These are phyloP conservation scores for Melampsora americana DNA, from an alignment of 1,284 basidiomycete species.

Conservation along the genomic window DNA sequence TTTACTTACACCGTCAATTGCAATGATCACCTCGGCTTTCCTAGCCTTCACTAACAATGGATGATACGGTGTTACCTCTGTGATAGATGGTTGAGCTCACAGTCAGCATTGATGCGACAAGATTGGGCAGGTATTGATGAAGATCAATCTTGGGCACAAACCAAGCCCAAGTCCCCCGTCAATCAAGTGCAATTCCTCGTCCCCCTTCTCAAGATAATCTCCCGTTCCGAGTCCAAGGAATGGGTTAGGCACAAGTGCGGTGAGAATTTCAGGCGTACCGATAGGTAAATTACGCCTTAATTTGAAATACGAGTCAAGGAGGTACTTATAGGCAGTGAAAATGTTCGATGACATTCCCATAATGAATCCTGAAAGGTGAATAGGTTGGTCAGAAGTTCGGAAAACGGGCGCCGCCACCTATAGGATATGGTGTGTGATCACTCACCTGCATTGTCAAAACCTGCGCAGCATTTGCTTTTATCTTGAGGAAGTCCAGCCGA, in stretches of 20 bases:
- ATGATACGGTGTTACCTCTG: slow-evolving; percentile 38
- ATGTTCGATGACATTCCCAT: slow-evolving; percentile 39
- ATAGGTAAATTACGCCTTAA: slow-evolving; percentile 8
- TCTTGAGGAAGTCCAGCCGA: slow-evolving; percentile 28
- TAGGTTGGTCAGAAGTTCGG: too few relatives aligned
- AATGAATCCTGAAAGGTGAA: slow-evolving; percentile 17
- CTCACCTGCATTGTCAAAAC: slow-evolving; percentile 34
- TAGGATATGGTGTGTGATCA: too few relatives aligned
- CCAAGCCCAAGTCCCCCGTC: slow-evolving; percentile 34
- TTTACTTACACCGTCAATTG: slow-evolving; percentile 39
- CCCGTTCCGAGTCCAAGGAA: slow-evolving; percentile 31
- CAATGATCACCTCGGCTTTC: slow-evolving; percentile 32
- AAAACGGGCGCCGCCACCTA: too few relatives aligned
- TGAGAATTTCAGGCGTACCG: slow-evolving; percentile 23
- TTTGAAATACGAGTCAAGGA: slow-evolving; percentile 23
- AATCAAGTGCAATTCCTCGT: slow-evolving; percentile 22
- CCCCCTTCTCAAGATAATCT: slow-evolving; percentile 15
- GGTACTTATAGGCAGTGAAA: slow-evolving; percentile 33
- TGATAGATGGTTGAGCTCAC: background rate
- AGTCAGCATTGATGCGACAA: background rate
- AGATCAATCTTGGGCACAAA: slow-evolving; percentile 6
- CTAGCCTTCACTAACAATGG: slow-evolving; percentile 25
- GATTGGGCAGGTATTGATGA: background rate
- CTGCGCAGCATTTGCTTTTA: slow-evolving; percentile 5
- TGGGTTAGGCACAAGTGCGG: slow-evolving; percentile 32